Conservation (phyloP, 148 eudicot genomes). For the Drosera capensis region DNA sequence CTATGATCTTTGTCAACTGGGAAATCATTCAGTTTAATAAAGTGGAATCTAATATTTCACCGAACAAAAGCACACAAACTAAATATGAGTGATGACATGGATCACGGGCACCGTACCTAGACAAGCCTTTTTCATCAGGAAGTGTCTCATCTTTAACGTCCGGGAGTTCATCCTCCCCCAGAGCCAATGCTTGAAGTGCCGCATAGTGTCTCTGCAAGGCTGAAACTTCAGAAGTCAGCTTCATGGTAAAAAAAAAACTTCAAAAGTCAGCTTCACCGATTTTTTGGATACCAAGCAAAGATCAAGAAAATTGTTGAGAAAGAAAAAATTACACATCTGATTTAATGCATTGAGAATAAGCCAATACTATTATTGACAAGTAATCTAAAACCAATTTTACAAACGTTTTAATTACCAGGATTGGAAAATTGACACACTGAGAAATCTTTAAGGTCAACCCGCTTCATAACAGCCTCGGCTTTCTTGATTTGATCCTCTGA, state of each 20-base stretch:
- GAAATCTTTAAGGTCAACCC: conserved; percentile 71
- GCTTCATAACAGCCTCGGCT: conserved; percentile 56
- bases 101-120: conserved; percentile 45
- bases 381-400: no score
- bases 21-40: not conserved
- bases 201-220: conserved; percentile 98
- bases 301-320: no score
- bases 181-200: conserved; percentile 76
- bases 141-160: conserved; percentile 81
- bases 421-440: conserved; percentile 90
- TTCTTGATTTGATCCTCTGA: conserved; percentile 61
- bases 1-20: no score
- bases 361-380: no score
- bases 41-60: not conserved
- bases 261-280: no score
- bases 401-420: conserved; percentile 72
- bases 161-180: conserved; percentile 92
- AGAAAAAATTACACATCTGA: no score
- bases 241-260: no score
- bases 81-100: no score
- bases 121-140: conserved; percentile 92
- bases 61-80: not conserved
- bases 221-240: no score
- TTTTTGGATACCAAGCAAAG: no score
- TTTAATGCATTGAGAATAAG: no score